Evolutionary conservation across 768 basidiomycete species (phyloP).

Genomic region (Trametes cubensis): DNA sequence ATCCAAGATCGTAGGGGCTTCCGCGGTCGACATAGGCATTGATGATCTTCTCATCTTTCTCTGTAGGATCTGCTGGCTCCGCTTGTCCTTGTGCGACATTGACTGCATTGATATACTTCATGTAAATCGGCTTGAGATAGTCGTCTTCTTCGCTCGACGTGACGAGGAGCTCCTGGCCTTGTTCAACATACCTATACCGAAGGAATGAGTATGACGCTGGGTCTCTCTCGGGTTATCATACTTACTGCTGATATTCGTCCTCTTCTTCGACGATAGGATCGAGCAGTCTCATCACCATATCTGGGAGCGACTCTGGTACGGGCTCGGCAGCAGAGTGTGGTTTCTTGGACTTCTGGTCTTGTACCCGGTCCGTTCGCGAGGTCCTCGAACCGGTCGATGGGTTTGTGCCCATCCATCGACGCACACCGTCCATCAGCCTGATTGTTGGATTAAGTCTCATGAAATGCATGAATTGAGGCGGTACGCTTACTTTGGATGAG

Average conservation of each 20-base stretch:
- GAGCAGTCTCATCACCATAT: constrained; percentile 58
- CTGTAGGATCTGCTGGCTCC: constrained; percentile 14
- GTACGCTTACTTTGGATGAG: constrained; percentile 41
- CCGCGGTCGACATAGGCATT: constrained; percentile 49
- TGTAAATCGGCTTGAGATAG: constrained; percentile 21
- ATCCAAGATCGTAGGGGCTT: constrained; percentile 39
- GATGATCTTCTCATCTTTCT: constrained; percentile 37
- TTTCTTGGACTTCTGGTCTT: constrained; percentile 31
- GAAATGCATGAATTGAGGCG: not conserved
- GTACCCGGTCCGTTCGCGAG: constrained; percentile 41
- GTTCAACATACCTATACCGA: constrained; percentile 65
- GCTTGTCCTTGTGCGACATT: constrained; percentile 19
- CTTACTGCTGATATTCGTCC: constrained; percentile 73
- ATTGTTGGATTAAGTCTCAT: not conserved
- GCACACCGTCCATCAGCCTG: constrained; percentile 78
- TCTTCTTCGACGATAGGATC: constrained; percentile 68
- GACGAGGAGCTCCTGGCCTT: constrained; percentile 66
- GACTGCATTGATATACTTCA: constrained; percentile 27
- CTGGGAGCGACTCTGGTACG: constrained; percentile 52
- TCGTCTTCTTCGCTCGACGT: constrained; percentile 45
- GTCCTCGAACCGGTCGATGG: constrained; percentile 46
- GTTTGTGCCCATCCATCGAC: constrained; percentile 73
- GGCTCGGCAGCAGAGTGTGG: constrained; percentile 27
- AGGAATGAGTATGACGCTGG: constrained; percentile 8
- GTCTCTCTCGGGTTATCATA: constrained; percentile 3